phyloP scores from a whole-genome alignment of 768 basidiomycete genomes.

The Russula sp. region DNA sequence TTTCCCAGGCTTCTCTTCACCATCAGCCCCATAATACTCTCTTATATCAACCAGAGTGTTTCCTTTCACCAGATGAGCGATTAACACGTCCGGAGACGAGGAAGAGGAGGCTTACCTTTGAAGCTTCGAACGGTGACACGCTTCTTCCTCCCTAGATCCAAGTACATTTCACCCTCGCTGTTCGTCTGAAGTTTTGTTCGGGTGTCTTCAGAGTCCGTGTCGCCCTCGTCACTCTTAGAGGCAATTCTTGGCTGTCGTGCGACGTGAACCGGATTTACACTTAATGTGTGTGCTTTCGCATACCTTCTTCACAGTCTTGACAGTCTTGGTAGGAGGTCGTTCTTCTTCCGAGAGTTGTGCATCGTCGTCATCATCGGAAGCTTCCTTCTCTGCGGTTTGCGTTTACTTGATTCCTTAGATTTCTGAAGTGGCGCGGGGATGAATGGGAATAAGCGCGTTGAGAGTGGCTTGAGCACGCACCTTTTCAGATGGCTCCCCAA shows the following conservation, averaged over 20 bases:
- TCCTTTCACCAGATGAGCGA: conserved; percentile 39
- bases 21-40: conserved; percentile 58
- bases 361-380: conserved; percentile 3
- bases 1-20: conserved; percentile 74
- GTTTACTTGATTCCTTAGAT: conserved; percentile 7
- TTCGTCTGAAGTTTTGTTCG: conserved; percentile 18
- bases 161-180: conserved; percentile 49
- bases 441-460: background rate
- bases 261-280: background rate
- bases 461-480: background rate
- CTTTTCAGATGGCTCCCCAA: conserved; percentile 6
- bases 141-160: conserved; percentile 71
- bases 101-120: conserved; percentile 42
- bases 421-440: conserved; percentile 2
- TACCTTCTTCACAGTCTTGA: conserved; percentile 26
- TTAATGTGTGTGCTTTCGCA: background rate
- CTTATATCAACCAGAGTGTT: conserved; percentile 64
- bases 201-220: background rate
- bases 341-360: background rate
- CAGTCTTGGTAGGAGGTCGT: background rate
- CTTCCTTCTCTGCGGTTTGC: conserved; percentile 5
- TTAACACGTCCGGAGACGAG: conserved; percentile 26
- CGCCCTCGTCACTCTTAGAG: background rate
- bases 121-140: conserved; percentile 55
- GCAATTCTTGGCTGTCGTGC: conserved; percentile 16